Evolutionary conservation across 768 basidiomycete species (phyloP).

Genomic region (Zangia roseola): DNA sequence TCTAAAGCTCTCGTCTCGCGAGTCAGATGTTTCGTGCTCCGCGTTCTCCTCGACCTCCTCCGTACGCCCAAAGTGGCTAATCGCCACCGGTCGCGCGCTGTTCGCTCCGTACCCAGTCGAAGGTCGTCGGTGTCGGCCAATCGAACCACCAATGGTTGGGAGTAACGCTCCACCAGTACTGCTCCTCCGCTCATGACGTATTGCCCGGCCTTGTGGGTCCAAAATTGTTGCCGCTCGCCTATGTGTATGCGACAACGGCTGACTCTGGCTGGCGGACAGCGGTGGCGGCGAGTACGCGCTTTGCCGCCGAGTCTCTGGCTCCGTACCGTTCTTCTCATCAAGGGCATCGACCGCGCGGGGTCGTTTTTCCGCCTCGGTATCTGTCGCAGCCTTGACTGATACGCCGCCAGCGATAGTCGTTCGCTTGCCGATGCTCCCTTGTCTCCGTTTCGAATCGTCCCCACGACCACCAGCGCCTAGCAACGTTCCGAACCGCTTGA

Average conservation of each 20-base stretch:
- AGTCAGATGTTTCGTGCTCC: slow-evolving; percentile 38
- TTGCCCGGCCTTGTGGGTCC: slow-evolving; percentile 62
- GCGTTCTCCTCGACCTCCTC: slow-evolving; percentile 48
- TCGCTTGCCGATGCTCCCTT: slow-evolving; percentile 42
- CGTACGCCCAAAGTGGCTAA: slow-evolving; percentile 50
- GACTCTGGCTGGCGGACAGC: slow-evolving; percentile 46
- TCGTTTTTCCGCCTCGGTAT: slow-evolving; percentile 34
- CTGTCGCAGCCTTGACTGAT: slow-evolving; percentile 37
- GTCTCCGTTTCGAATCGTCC: slow-evolving; percentile 41
- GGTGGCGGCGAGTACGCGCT: slow-evolving; percentile 29
- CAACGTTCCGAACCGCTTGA: slow-evolving; percentile 73
- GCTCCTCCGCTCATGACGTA: slow-evolving; percentile 71
- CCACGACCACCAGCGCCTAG: slow-evolving; percentile 45
- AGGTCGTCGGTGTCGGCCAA: slow-evolving; percentile 68
- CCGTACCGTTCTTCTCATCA: slow-evolving; percentile 21
- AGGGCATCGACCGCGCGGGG: slow-evolving; percentile 16
- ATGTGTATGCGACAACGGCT: slow-evolving; percentile 59
- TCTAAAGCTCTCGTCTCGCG: slow-evolving; percentile 44
- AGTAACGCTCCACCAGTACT: slow-evolving; percentile 69
- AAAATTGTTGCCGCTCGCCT: slow-evolving; percentile 76
- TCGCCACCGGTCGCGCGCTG: slow-evolving; percentile 31
- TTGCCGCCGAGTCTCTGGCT: slow-evolving; percentile 23
- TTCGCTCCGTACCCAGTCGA: slow-evolving; percentile 58
- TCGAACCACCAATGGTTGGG: slow-evolving; percentile 47
- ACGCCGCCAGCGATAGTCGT: slow-evolving; percentile 51